A percentile compares a stretch with the other conserved stretches of the same genome.
Evolutionary conservation across 2,329 filamentous ascomycete genomes (phyloP).

Genomic region (Colletotrichum zoysiae): DNA sequence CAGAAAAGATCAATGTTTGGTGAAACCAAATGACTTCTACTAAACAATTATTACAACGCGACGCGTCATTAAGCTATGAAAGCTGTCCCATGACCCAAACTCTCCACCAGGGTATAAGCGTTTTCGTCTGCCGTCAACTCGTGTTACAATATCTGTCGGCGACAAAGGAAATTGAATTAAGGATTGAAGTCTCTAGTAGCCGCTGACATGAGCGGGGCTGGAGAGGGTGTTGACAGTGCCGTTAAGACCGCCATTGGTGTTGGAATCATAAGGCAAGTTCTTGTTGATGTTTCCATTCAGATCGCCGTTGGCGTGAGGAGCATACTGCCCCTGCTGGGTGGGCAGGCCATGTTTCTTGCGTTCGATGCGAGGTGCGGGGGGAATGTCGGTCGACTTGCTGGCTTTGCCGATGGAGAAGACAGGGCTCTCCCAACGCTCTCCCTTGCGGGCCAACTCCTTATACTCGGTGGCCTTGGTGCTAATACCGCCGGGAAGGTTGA

Average conservation of each 20-base stretch:
- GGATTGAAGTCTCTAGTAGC: neutral
- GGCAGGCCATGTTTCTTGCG: slow-evolving; percentile 57
- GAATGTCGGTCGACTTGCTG: slow-evolving; percentile 78
- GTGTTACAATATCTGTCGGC: slow-evolving; percentile 8
- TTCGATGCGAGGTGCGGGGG: slow-evolving; percentile 65
- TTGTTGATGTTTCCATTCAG: slow-evolving; percentile 15
- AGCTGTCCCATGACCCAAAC: slow-evolving; percentile 5
- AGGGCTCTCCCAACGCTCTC: slow-evolving; percentile 93
- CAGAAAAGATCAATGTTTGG: fast-evolving
- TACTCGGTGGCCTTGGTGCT: slow-evolving; percentile 95
- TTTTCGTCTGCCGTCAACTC: slow-evolving; percentile 37
- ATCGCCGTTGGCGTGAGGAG: slow-evolving; percentile 17
- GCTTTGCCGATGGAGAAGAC: slow-evolving; percentile 91
- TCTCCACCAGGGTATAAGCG: slow-evolving; percentile 36
- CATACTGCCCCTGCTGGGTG: slow-evolving; percentile 15
- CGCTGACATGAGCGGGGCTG: slow-evolving; percentile 24
- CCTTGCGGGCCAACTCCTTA: slow-evolving; percentile 86
- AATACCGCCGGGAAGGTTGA: slow-evolving; percentile 88
- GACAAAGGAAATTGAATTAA: slow-evolving; percentile 27
- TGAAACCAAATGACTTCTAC: slow-evolving; percentile 17
- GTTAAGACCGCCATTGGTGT: slow-evolving; percentile 22
- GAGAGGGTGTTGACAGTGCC: slow-evolving; percentile 24
- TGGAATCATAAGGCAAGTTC: neutral
- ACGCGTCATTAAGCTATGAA: slow-evolving; percentile 18
- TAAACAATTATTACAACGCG: slow-evolving; percentile 31